Conservation (phyloP, 164 flowering plant genomes). For the Liriodendron chinense region DNA sequence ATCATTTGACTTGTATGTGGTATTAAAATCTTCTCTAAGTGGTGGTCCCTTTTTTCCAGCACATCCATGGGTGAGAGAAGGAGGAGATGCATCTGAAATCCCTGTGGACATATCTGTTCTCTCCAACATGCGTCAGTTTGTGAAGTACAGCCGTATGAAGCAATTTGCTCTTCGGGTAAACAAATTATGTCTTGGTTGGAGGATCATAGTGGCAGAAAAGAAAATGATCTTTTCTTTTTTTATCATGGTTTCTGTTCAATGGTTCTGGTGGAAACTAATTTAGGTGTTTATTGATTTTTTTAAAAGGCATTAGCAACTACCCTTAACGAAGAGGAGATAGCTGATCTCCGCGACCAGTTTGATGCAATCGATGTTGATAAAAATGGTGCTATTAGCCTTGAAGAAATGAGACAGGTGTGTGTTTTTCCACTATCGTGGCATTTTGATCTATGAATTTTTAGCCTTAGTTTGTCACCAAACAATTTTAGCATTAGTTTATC, state of each 20-base stretch:
- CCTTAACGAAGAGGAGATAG: constrained; percentile 75
- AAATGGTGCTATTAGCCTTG: constrained; percentile 91
- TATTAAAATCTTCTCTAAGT: background rate
- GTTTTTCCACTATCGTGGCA: background rate
- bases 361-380: constrained; percentile 95
- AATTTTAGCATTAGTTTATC: background rate
- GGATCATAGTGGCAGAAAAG: background rate
- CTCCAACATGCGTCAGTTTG: constrained; percentile 87
- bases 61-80: constrained; percentile 99
- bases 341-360: constrained; percentile 87
- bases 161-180: constrained; percentile 94
- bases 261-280: constrained; percentile 1
- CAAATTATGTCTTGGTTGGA: background rate
- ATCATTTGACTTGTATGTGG: background rate
- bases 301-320: constrained; percentile 92
- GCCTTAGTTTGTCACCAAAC: background rate
- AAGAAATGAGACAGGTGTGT: constrained; percentile 93
- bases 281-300: background rate
- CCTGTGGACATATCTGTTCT: constrained; percentile 95
- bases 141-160: constrained; percentile 88
- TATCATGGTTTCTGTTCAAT: background rate
- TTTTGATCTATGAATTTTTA: background rate
- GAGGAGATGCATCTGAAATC: constrained; percentile 92
- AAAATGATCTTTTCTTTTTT: background rate
- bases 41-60: constrained; percentile 44